Conservation (phyloP, 805 yeast genomes). For the Hemisphaericaspora nanyangensis region DNA sequence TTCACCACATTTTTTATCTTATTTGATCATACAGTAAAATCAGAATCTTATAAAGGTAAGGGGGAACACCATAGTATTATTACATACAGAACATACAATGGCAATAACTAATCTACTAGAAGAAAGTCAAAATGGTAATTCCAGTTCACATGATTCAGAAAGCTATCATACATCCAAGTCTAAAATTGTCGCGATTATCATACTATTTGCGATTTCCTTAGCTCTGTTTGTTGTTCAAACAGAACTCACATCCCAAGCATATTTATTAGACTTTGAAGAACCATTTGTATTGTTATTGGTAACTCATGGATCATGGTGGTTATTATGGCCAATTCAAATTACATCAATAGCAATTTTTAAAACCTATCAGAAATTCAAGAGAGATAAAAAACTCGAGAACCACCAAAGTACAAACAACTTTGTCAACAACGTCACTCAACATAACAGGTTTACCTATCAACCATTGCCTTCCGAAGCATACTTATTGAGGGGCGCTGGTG, state of each 20-base stretch:
- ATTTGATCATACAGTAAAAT: no score
- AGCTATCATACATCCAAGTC: conserved; percentile 24
- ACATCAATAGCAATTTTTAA: conserved; percentile 36
- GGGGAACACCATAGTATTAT: no score
- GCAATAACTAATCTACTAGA: conserved; percentile 29
- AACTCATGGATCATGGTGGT: conserved; percentile 78
- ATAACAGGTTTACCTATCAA: conserved; percentile 7
- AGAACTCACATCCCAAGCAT: conserved; percentile 70
- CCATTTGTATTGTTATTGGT: conserved; percentile 63
- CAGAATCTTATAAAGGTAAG: no score
- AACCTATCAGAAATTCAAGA: conserved; percentile 5
- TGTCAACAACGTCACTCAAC: background rate
- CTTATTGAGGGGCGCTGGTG: no score
- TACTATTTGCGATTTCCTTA: conserved; percentile 32
- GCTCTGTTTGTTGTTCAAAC: conserved; percentile 74
- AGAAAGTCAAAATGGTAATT: background rate
- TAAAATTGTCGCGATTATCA: conserved; percentile 32
- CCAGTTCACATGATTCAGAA: conserved; percentile 14
- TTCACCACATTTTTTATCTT: no score
- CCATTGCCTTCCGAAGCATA: conserved; percentile 9
- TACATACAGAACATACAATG: no score
- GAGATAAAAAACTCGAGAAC: conserved; percentile 2
- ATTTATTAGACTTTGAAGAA: conserved; percentile 55
- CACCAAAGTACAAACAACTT: no score
- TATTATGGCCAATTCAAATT: conserved; percentile 69